These are phyloP conservation scores for Aspergillus melleus DNA, from an alignment of 2,329 filamentous ascomycete genomes.

Conservation along the genomic window DNA sequence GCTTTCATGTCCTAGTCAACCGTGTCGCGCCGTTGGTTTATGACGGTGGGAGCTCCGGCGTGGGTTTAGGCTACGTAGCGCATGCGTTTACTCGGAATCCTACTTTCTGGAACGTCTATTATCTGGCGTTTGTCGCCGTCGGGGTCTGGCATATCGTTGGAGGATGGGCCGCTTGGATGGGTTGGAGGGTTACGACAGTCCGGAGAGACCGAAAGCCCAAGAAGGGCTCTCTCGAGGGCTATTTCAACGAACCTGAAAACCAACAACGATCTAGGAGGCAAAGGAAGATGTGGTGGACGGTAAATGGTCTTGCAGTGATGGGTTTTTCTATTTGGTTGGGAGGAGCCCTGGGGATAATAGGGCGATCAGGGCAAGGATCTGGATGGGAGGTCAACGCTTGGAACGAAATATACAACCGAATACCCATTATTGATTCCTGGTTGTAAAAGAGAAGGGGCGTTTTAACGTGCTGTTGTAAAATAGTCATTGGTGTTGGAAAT, in stretches of 20 bases:
- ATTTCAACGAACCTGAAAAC: slow-evolving; percentile 48
- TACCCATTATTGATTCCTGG: slow-evolving; percentile 59
- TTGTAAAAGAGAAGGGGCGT: slow-evolving; percentile 32
- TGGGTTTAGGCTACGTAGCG: slow-evolving; percentile 78
- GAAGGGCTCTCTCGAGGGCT: slow-evolving; percentile 31
- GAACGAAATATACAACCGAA: slow-evolving; percentile 67
- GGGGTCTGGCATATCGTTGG: slow-evolving; percentile 79
- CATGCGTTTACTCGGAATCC: slow-evolving; percentile 80
- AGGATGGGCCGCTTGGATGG: slow-evolving; percentile 82
- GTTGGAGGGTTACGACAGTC: slow-evolving; percentile 46
- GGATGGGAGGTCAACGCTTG: slow-evolving; percentile 83
- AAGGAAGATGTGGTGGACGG: slow-evolving; percentile 67
- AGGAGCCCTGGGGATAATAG: slow-evolving; percentile 77
- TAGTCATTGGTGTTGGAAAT: background rate
- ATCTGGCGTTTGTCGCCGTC: slow-evolving; percentile 64
- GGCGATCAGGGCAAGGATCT: slow-evolving; percentile 64
- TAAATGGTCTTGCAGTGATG: slow-evolving; percentile 65
- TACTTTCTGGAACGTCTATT: slow-evolving; percentile 65
- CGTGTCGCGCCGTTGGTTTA: slow-evolving; percentile 71
- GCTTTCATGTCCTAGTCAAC: slow-evolving; percentile 73
- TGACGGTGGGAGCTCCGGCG: slow-evolving; percentile 82
- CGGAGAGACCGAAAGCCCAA: slow-evolving; percentile 30
- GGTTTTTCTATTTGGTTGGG: slow-evolving; percentile 73
- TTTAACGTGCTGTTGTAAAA: background rate
- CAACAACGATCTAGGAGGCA: slow-evolving; percentile 52